These are phyloP conservation scores for Nannochloris sp. DNA, from an alignment of 139 green algal species.

Conservation along the genomic window DNA sequence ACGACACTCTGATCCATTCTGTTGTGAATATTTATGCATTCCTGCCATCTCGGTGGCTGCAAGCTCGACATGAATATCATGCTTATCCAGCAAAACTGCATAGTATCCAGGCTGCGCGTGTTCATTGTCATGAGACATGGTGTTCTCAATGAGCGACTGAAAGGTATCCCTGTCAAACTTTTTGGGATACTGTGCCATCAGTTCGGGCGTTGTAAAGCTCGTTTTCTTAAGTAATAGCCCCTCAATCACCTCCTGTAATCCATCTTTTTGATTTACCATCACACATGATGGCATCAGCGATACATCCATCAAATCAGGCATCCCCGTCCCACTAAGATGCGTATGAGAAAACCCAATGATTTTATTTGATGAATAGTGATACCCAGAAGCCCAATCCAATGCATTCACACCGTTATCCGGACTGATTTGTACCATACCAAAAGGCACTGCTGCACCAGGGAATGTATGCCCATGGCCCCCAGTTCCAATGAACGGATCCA, in stretches of 20 bases:
- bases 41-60: conserved; percentile 1
- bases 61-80: conserved; percentile 1
- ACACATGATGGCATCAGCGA: background rate
- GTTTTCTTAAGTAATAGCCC: no score
- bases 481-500: conserved; percentile 8
- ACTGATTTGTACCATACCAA: conserved; percentile 11
- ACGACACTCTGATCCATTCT: no score
- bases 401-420: conserved; percentile 7
- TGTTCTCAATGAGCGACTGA: background rate
- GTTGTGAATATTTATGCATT: background rate
- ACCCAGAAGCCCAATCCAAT: conserved; percentile 5
- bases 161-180: background rate
- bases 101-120: background rate
- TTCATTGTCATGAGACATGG: conserved; percentile 6
- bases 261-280: no score
- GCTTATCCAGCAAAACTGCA: background rate
- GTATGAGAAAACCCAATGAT: conserved; percentile 13
- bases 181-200: background rate
- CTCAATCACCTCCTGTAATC: no score
- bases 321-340: conserved; percentile 7
- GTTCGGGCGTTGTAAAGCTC: no score
- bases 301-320: conserved; percentile 2
- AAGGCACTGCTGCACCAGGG: conserved; percentile 3
- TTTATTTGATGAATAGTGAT: conserved; percentile 2
- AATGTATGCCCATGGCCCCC: conserved; percentile 7